phyloP scores from a whole-genome alignment of 2,329 filamentous ascomycete species.

The Ceratocystis papillata region DNA sequence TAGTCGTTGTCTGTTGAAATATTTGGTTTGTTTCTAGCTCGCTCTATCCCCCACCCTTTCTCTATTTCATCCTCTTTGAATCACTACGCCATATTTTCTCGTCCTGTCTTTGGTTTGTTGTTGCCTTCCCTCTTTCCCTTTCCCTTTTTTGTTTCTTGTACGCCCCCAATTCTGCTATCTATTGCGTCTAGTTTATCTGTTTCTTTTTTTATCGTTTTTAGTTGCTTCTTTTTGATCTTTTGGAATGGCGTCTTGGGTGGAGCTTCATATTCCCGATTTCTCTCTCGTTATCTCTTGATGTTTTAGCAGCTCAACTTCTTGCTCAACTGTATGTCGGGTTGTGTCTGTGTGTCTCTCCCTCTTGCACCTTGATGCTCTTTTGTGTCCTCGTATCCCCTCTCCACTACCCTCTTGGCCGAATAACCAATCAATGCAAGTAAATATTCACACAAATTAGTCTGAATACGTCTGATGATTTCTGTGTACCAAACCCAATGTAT shows the following conservation, averaged over 20 bases:
- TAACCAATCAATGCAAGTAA: neutral
- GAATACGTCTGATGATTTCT: neutral
- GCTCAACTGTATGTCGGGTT: conserved; percentile 19
- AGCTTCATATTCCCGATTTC: conserved; percentile 29
- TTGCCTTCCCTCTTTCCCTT: conserved; percentile 26
- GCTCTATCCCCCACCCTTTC: neutral
- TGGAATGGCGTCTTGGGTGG: conserved; percentile 26
- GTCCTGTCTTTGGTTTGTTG: conserved; percentile 16
- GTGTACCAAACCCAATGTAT: neutral
- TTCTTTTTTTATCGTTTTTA: conserved; percentile 24
- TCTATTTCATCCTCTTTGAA: conserved; percentile 29
- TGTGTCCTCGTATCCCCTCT: conserved; percentile 10
- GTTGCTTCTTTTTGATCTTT: conserved; percentile 24
- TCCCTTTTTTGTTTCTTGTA: conserved; percentile 25
- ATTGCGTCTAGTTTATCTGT: conserved; percentile 16
- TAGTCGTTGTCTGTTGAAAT: neutral
- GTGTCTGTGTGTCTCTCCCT: no score
- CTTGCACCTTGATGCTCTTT: neutral
- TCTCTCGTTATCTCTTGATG: conserved; percentile 25
- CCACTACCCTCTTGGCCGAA: neutral
- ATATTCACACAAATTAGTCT: neutral
- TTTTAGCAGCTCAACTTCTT: conserved; percentile 16
- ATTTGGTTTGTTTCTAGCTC: neutral
- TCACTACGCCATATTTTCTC: conserved; percentile 23
- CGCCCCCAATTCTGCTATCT: conserved; percentile 23